Evolutionary conservation across 345 rosid species (phyloP).

Genomic region (Eucalyptus sideroxylon): DNA sequence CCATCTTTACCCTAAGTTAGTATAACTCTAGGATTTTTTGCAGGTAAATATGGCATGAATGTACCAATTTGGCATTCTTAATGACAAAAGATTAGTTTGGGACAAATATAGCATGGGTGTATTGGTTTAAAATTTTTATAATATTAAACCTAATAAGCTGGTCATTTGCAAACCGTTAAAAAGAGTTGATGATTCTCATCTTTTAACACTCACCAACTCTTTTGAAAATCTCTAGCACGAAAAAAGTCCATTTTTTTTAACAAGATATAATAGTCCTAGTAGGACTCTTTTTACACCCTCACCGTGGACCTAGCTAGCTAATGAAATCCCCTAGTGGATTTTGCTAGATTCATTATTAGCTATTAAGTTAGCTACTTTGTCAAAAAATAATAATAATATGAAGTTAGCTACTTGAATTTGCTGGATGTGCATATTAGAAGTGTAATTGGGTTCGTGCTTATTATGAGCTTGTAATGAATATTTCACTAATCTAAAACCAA

Average conservation of each 20-base stretch:
- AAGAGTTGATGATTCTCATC: neutral
- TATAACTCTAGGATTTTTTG: no score
- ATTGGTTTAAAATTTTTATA: no score
- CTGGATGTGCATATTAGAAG: neutral
- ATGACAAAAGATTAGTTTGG: no score
- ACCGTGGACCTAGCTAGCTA: neutral
- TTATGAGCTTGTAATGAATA: neutral
- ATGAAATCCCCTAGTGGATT: neutral
- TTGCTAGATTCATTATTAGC: neutral
- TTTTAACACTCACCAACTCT: no score
- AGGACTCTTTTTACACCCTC: neutral
- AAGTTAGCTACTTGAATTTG: neutral
- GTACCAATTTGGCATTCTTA: no score
- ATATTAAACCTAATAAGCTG: neutral
- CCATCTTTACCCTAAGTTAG: no score
- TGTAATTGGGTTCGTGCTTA: neutral
- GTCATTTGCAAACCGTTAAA: neutral
- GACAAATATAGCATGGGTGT: rapidly evolving
- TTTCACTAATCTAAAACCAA: neutral
- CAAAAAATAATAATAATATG: no score
- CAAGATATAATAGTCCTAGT: neutral
- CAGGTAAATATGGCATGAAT: no score
- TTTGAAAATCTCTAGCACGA: neutral
- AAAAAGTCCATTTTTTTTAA: neutral
- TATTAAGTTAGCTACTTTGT: neutral